Conservation (phyloP, 345 rosid species). For the Syzygium aromaticum region DNA sequence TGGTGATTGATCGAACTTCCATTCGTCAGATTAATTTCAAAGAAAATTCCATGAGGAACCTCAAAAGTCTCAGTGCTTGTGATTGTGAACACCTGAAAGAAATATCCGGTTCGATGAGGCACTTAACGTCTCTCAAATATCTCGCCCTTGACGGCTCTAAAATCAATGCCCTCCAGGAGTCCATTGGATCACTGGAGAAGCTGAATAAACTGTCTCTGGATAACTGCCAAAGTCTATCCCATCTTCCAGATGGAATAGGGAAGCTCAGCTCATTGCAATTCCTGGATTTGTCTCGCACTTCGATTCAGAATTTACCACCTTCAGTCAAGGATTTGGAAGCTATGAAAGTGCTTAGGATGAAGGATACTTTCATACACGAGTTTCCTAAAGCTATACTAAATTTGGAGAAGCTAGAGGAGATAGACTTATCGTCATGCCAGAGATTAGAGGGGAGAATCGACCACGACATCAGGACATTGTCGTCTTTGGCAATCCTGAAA, state of each 20-base stretch:
- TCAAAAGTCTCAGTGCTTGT: background rate
- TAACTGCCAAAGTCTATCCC: fast-evolving
- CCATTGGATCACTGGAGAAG: background rate
- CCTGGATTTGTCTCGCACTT: too few relatives aligned
- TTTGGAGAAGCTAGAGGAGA: too few relatives aligned
- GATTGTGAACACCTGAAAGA: fast-evolving
- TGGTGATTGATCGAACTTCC: background rate
- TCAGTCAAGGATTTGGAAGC: too few relatives aligned
- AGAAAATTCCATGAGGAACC: fast-evolving
- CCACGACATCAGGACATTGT: background rate
- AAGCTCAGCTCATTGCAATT: background rate
- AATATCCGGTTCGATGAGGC: fast-evolving
- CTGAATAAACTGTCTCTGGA: background rate
- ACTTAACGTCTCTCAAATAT: background rate
- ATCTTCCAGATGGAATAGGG: background rate
- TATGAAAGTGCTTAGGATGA: too few relatives aligned
- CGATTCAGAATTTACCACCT: fast-evolving
- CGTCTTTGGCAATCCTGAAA: background rate
- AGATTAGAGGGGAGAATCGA: fast-evolving
- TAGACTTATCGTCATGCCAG: fast-evolving
- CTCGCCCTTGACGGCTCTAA: fast-evolving
- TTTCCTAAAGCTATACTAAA: background rate
- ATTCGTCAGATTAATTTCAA: fast-evolving
- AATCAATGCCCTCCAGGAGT: fast-evolving
- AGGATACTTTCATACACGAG: fast-evolving